Base-by-base conservation (phyloP, 1,284 basidiomycete species). In the Omphalotus olearius region DNA sequence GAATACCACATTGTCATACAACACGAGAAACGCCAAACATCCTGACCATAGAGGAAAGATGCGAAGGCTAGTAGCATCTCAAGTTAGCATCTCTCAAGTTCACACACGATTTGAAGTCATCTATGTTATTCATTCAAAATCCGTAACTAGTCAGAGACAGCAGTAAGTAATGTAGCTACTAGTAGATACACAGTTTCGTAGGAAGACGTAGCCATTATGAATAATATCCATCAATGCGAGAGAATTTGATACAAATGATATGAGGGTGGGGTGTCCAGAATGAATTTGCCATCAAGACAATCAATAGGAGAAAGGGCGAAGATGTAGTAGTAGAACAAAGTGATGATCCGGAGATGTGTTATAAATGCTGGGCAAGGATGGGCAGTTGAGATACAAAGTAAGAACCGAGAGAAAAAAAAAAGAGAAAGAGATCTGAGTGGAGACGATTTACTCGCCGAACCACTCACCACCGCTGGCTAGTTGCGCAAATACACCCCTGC, bases 381-480 rank as follows among this genome's bases (percentile, higher is more conserved):
- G 35, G 39, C 42, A 39, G 16, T 6, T 30, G 38, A 52, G 25
- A 42, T 35, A 45, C 28, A 46, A 25, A 41, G 20, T 35, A 26
- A 17, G 25, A 51, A 28, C 33, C 28, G 35, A 35, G 25, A n/a
- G 25, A 40, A 37, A 35, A 51, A 44, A 46, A 37, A 36, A 28
- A 40, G 53, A 33, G 47, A 39, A n/a, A n/a, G n/a, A 57, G 44
- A 50, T 37, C 38, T 37, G 46, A 47, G 56, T 51, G 54, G 39
- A 37, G 28, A 35, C 49, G 56, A 33, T 64, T 23, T 59, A 76
- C 57, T 73, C 68, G 52, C 76, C 72, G 50, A 74, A 74, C 92
- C 93, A 96, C 67, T 95, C 93, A 35, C 93, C 94, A 18, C 87
- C 91, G 57, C 78, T 80, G 35, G 92, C 91, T 51, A 98, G 78